Percentiles rank a stretch among this genome's conserved stretches.
Conservation (phyloP, 139 green algal genomes). For the Micromonas pusilla region DNA sequence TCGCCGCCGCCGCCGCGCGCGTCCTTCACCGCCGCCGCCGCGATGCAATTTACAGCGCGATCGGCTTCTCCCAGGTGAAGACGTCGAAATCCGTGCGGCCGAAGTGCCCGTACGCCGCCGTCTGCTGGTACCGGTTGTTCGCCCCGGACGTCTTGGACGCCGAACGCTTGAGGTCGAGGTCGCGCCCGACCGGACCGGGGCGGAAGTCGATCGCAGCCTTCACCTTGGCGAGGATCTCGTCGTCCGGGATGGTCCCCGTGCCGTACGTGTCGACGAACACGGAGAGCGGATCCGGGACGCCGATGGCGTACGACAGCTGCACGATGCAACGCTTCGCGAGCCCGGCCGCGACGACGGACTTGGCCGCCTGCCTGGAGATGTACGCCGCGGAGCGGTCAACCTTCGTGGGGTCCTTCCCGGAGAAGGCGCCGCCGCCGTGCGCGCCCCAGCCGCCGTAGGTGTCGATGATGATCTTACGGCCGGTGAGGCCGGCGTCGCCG, state of each 20-base stretch:
- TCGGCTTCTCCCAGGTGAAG: conserved; percentile 91
- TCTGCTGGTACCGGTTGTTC: conserved; percentile 86
- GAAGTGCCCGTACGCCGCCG: conserved; percentile 94
- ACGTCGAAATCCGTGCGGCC: conserved; percentile 67
- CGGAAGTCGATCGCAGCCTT: conserved; percentile 94
- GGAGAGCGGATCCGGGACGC: conserved; percentile 91
- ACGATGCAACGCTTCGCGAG: conserved; percentile 74
- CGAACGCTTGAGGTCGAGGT: conserved; percentile 82
- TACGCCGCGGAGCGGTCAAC: conserved; percentile 91
- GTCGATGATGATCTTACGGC: conserved; percentile 99
- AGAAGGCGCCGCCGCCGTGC: conserved; percentile 97
- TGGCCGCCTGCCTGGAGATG: conserved; percentile 95
- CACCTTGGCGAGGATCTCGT: conserved; percentile 77
- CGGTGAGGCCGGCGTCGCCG: conserved; percentile 94
- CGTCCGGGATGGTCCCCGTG: conserved; percentile 82
- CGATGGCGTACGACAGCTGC: conserved; percentile 95
- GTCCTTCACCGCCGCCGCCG: too few relatives aligned
- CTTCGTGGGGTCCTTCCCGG: conserved; percentile 83
- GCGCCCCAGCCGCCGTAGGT: conserved; percentile 98
- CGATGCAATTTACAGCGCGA: conserved; percentile 40
- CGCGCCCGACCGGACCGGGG: conserved; percentile 77
- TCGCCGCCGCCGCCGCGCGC: too few relatives aligned
- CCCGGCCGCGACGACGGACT: conserved; percentile 86
- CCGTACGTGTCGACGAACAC: conserved; percentile 96
- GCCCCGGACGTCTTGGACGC: conserved; percentile 42